Evolutionary conservation across 2,329 filamentous ascomycete species (phyloP).

Genomic region (Diplodia seriata): DNA sequence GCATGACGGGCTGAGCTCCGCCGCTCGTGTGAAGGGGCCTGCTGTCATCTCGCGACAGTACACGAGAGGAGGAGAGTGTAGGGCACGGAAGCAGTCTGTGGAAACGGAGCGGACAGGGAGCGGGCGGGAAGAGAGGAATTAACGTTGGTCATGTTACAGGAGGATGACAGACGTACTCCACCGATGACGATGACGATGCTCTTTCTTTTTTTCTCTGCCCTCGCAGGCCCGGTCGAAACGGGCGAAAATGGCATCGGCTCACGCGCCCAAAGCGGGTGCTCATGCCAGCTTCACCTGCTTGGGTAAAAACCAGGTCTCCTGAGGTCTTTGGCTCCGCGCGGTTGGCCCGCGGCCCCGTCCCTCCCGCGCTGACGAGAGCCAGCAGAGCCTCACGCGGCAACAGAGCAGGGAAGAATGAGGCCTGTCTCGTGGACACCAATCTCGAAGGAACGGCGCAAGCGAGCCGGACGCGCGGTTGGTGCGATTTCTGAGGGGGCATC

Average conservation of each 20-base stretch:
- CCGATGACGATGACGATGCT: background rate
- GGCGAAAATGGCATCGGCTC: constrained; percentile 12
- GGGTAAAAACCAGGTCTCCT: background rate
- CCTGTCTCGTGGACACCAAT: background rate
- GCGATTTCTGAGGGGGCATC: constrained; percentile 9
- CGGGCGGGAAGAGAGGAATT: background rate
- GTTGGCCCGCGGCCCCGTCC: background rate
- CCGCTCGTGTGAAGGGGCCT: background rate
- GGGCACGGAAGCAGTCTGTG: background rate
- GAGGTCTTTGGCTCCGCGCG: background rate
- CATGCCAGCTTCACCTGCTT: constrained; percentile 21
- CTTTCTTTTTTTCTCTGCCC: background rate
- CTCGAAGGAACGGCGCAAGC: constrained; percentile 5
- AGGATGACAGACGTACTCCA: background rate
- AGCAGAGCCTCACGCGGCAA: constrained; percentile 22
- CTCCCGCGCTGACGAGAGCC: constrained; percentile 23
- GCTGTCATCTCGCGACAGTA: background rate
- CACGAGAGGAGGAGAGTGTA: background rate
- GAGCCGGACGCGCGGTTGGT: constrained; percentile 21
- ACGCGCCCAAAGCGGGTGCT: constrained; percentile 23
- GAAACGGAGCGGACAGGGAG: constrained; percentile 16
- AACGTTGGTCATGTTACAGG: background rate
- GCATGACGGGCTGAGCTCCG: constrained; percentile 2
- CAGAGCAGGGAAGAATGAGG: background rate
- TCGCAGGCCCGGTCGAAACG: background rate